phyloP scores from a whole-genome alignment of 2,329 filamentous ascomycete genomes.

The Immersiporthe knoxdaviesiana region DNA sequence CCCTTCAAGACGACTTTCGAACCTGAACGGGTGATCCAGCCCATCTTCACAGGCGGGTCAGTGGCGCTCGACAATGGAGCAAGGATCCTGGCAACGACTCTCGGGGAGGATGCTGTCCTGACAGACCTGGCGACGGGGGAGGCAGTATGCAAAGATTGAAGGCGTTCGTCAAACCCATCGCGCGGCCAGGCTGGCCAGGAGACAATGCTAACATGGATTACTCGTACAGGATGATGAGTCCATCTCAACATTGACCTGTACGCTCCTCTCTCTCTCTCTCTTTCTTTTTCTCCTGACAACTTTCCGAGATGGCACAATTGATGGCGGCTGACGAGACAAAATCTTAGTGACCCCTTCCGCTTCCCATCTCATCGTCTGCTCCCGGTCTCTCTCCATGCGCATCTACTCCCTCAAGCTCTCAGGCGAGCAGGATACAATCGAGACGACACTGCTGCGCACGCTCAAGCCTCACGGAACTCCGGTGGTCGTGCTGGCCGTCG shows the following conservation, averaged over 20 bases:
- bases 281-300: too few relatives aligned
- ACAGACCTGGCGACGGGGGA: conserved; percentile 83
- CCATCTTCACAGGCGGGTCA: conserved; percentile 91
- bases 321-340: conserved; percentile 33
- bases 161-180: conserved; percentile 60
- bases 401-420: conserved; percentile 75
- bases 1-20: conserved; percentile 88
- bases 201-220: background rate
- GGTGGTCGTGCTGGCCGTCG: conserved; percentile 82
- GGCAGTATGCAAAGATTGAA: conserved; percentile 82
- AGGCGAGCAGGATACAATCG: conserved; percentile 59
- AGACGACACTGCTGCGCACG: conserved; percentile 72
- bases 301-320: background rate
- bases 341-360: conserved; percentile 80
- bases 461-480: conserved; percentile 90
- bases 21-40: conserved; percentile 78
- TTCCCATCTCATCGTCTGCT: conserved; percentile 88
- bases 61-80: conserved; percentile 82
- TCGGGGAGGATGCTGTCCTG: conserved; percentile 90
- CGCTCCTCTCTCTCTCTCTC: conserved; percentile 8
- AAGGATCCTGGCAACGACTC: conserved; percentile 79
- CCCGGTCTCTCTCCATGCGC: conserved; percentile 92
- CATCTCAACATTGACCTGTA: conserved; percentile 74
- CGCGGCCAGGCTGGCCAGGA: conserved; percentile 9
- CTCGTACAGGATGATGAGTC: conserved; percentile 70